Evolutionary conservation across 2,329 filamentous ascomycete species (phyloP), one percentile per base, ranked within the genome.

Genomic region (Ilyonectria destructans): DNA sequence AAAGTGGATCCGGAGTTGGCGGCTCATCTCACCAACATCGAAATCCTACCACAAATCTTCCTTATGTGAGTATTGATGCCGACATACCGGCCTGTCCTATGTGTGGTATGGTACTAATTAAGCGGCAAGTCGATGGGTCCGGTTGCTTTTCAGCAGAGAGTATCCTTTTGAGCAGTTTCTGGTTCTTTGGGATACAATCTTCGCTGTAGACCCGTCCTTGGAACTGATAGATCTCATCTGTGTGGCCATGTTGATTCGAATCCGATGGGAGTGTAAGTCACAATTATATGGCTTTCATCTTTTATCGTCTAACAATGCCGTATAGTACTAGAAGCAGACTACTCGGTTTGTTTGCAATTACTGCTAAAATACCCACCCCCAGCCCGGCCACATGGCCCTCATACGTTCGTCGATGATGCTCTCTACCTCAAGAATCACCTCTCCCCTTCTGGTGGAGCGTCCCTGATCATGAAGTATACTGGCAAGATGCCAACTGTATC

Each of bases 21-120:
- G 15, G 85, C 86, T 26, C 95, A 98, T 79, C 86, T 99, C 19
- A 91, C 91, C 66, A 88, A 90, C 67, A 91, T 98, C 54, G 96
- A 98, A 68, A 91, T 99, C 69, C 83, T 98, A n/a, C 96, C 96
- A 1, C 96, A 99, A 76, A 96, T 99, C 58, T 99, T 98, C 77
- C 84, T 98, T 26, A 97, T 98, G 93, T 96, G 82, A 80, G 86
- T 79, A 26, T 26, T 6, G 26, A 26, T 26, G 26, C 26, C 5
- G 10, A 37, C 12, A 5, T 3, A 17, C 3, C 17, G 12, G 12
- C 9, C 26, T 4, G 8, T 19, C n/a, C 4, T 6, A 26, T 26
- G 15, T 37, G 7, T 13, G n/a, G 4, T 21, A 2, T 21, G 26
- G 15, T 35, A 23, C 70, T 75, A 31, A 68, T 35, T 67, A 17